phyloP scores from a whole-genome alignment of 2,329 filamentous ascomycete species.

The Capronia coronata region DNA sequence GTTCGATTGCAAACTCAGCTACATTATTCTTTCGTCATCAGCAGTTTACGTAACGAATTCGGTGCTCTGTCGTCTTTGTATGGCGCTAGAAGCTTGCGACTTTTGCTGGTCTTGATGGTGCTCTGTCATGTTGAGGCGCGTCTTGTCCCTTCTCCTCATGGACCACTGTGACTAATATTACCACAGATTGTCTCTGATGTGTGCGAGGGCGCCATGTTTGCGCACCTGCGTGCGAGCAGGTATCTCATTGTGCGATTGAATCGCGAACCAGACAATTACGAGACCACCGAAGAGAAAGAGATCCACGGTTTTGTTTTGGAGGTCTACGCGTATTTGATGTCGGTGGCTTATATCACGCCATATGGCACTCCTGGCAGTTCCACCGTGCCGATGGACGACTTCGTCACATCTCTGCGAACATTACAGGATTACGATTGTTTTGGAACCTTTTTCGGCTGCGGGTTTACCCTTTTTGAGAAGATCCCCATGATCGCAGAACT shows the following conservation, averaged over 20 bases:
- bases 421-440: constrained; percentile 16
- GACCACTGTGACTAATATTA: neutral
- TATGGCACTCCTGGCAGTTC: constrained; percentile 2
- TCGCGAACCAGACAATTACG: neutral
- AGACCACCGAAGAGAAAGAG: constrained; percentile 5
- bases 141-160: neutral
- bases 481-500: constrained; percentile 19
- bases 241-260: constrained; percentile 14
- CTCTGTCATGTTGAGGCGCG: constrained; percentile 18
- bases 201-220: constrained; percentile 18
- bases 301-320: constrained; percentile 21
- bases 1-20: constrained; percentile 1
- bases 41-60: constrained; percentile 4
- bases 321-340: constrained; percentile 21
- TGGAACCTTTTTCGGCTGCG: constrained; percentile 19
- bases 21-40: constrained; percentile 12
- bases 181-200: constrained; percentile 21
- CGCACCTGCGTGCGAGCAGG: constrained; percentile 21
- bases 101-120: constrained; percentile 13
- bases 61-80: neutral
- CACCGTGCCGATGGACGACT: constrained; percentile 9
- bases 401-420: constrained; percentile 9
- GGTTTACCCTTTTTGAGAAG: constrained; percentile 17
- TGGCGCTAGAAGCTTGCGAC: constrained; percentile 4
- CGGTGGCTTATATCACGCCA: constrained; percentile 20